Conservation (phyloP, 2,329 filamentous ascomycete genomes). For the Malbranchea zuffiana region DNA sequence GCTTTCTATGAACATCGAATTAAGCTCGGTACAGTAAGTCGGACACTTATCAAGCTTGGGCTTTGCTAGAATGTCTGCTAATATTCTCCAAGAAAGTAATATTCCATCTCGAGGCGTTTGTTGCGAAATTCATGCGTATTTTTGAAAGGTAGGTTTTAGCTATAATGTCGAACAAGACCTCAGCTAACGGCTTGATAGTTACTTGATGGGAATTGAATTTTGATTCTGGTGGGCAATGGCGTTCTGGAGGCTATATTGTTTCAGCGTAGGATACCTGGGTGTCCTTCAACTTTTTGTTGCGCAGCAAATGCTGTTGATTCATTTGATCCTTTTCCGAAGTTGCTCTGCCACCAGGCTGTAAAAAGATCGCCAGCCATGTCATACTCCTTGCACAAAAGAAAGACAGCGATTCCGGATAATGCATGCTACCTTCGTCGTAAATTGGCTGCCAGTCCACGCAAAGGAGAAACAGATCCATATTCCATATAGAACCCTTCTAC, state of each 20-base stretch:
- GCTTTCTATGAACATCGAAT: constrained; percentile 96
- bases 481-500: too few species aligned
- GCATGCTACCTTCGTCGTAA: too few species aligned
- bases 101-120: constrained; percentile 95
- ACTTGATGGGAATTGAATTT: constrained; percentile 17
- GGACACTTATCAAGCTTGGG: not conserved
- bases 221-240: constrained; percentile 4
- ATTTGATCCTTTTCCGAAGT: too few species aligned
- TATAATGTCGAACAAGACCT: not conserved
- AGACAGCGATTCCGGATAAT: too few species aligned
- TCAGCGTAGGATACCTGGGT: not conserved
- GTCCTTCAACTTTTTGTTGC: too few species aligned
- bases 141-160: constrained; percentile 64
- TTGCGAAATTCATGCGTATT: constrained; percentile 96
- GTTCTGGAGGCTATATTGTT: too few species aligned
- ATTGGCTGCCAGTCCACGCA: too few species aligned
- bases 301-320: too few species aligned
- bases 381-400: too few species aligned
- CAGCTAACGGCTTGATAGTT: constrained; percentile 11
- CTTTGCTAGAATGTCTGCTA: not conserved
- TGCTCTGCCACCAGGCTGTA: too few species aligned
- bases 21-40: constrained; percentile 59
- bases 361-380: too few species aligned
- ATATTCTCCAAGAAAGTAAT: constrained; percentile 62
- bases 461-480: too few species aligned